Evolutionary conservation across 768 basidiomycete species (phyloP).

Genomic region (Psilocybe tampanensis): DNA sequence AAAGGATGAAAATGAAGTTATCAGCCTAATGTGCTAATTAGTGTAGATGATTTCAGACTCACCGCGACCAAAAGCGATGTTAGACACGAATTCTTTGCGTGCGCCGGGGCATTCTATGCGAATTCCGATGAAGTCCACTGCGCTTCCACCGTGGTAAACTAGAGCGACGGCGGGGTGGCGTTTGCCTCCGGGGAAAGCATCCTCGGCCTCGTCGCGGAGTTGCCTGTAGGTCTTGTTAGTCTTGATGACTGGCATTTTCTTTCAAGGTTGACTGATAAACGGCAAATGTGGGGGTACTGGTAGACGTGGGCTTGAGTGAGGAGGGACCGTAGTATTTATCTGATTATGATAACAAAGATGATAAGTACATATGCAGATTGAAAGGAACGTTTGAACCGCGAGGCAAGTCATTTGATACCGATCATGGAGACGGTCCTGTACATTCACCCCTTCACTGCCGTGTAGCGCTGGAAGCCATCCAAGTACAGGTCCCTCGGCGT

Average conservation of each 20-base stretch:
- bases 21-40: too few relatives aligned
- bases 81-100: slow-evolving; percentile 4
- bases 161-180: slow-evolving; percentile 2
- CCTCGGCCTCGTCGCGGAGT: slow-evolving; percentile 1
- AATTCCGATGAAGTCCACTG: slow-evolving; percentile 4
- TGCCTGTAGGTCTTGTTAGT: slow-evolving; percentile 2
- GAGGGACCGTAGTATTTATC: background rate
- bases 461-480: too few relatives aligned
- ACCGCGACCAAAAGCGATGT: slow-evolving; percentile 6
- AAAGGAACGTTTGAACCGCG: background rate
- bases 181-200: background rate
- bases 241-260: slow-evolving; percentile 1
- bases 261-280: background rate
- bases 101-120: slow-evolving; percentile 1
- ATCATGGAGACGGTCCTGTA: background rate
- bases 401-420: background rate
- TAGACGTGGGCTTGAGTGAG: background rate
- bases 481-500: too few relatives aligned
- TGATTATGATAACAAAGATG: too few relatives aligned
- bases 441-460: slow-evolving; percentile 1
- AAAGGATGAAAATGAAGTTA: background rate
- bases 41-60: background rate
- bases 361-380: too few relatives aligned
- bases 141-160: slow-evolving; percentile 5
- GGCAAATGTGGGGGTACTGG: background rate